phyloP scores from a whole-genome alignment of 108 stramenopile species.

The Cyclotella distinguenda region DNA sequence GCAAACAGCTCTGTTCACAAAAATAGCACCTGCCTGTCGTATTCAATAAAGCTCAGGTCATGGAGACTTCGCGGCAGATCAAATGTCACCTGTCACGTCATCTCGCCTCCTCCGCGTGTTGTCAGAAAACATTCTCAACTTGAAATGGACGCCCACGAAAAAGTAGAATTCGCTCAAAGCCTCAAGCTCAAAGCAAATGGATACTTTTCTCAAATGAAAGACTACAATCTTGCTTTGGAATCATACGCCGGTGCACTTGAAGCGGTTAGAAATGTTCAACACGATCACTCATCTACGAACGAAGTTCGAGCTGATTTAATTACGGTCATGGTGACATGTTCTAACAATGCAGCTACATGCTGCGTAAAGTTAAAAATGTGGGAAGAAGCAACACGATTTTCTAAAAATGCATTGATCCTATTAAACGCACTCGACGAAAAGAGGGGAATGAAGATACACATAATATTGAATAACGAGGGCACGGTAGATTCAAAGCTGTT shows the following conservation, averaged over 20 bases:
- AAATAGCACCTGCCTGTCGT: slow-evolving; percentile 12
- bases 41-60: slow-evolving; percentile 55
- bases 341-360: slow-evolving; percentile 84
- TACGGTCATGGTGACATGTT: slow-evolving; percentile 72
- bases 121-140: slow-evolving; percentile 50
- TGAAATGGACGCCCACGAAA: slow-evolving; percentile 73
- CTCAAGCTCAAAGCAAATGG: slow-evolving; percentile 54
- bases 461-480: slow-evolving; percentile 54
- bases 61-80: slow-evolving; percentile 70
- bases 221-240: slow-evolving; percentile 55
- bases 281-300: slow-evolving; percentile 57
- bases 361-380: slow-evolving; percentile 53
- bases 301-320: slow-evolving; percentile 76
- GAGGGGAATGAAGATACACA: slow-evolving; percentile 61
- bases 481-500: slow-evolving; percentile 63
- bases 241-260: slow-evolving; percentile 66
- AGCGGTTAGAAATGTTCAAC: slow-evolving; percentile 78
- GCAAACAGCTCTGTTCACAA: background rate
- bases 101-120: slow-evolving; percentile 42
- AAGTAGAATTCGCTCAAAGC: slow-evolving; percentile 53
- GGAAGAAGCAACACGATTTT: slow-evolving; percentile 59
- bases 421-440: slow-evolving; percentile 68
- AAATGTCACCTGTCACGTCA: slow-evolving; percentile 60
- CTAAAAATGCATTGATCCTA: slow-evolving; percentile 63
- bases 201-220: slow-evolving; percentile 47